Evolutionary conservation across 2,329 filamentous ascomycete genomes (phyloP).

Genomic region (Chalaropsis ovoidea): DNA sequence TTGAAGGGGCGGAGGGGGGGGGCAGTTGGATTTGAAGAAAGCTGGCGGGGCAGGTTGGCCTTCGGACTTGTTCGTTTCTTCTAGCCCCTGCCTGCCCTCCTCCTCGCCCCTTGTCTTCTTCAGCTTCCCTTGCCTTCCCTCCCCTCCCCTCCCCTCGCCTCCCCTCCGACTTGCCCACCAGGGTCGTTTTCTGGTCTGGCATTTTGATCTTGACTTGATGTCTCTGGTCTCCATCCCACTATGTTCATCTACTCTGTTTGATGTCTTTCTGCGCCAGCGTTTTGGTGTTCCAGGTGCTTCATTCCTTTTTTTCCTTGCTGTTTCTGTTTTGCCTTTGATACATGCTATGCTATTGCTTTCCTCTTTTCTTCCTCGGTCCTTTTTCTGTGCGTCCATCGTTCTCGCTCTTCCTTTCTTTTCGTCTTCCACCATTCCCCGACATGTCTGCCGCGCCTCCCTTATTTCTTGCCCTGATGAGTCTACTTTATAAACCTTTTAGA

Average conservation of each 20-base stretch:
- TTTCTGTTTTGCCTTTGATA: conserved; percentile 10
- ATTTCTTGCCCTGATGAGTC: neutral
- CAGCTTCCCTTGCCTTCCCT: neutral
- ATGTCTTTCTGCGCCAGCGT: conserved; percentile 7
- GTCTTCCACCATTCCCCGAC: neutral
- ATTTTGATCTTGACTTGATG: conserved; percentile 1
- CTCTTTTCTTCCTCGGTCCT: neutral
- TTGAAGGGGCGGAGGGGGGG: neutral
- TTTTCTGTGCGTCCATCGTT: neutral
- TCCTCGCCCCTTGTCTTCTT: conserved; percentile 9
- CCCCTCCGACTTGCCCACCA: too few species aligned
- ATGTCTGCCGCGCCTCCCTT: neutral
- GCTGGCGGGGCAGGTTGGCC: conserved; percentile 13
- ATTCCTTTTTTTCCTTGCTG: neutral
- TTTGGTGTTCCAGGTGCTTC: conserved; percentile 7
- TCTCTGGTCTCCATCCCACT: neutral
- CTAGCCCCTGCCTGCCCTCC: neutral
- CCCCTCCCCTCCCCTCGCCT: neutral
- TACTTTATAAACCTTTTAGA: conserved; percentile 8
- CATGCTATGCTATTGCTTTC: neutral
- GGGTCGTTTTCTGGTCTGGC: neutral
- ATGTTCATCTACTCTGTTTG: neutral
- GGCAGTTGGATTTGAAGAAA: neutral
- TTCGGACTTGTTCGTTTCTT: conserved; percentile 15
- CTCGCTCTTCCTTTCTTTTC: neutral